Conservation (phyloP, 768 basidiomycete species). For the Pulveroboletus sp. region DNA sequence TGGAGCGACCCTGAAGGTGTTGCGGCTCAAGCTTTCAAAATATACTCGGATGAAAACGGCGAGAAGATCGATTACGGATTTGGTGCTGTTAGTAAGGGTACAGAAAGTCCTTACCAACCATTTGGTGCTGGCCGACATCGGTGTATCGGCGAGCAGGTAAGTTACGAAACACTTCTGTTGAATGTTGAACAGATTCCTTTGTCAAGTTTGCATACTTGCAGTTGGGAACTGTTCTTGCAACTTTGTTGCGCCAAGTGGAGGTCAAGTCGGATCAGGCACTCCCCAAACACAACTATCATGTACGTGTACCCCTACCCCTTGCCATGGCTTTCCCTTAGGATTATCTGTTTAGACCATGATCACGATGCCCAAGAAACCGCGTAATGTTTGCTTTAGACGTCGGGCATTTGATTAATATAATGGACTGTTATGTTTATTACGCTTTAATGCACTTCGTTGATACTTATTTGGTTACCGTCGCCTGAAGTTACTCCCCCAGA, state of each 20-base stretch:
- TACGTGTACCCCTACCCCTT: constrained; percentile 38
- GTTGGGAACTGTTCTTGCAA: constrained; percentile 78
- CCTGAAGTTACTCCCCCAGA: neutral
- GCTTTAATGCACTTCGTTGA: neutral
- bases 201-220: constrained; percentile 91
- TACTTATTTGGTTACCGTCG: constrained; percentile 2
- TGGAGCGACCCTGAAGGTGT: constrained; percentile 87
- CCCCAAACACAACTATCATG: constrained; percentile 88
- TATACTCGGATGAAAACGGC: constrained; percentile 70
- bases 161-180: constrained; percentile 12
- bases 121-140: constrained; percentile 97
- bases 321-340: constrained; percentile 5
- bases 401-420: constrained; percentile 48
- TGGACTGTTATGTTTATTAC: constrained; percentile 1
- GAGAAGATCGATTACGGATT: constrained; percentile 97
- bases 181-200: constrained; percentile 5
- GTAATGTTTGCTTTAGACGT: constrained; percentile 64
- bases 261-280: constrained; percentile 60
- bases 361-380: constrained; percentile 76
- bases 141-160: constrained; percentile 87
- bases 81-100: constrained; percentile 93
- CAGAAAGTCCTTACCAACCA: constrained; percentile 93
- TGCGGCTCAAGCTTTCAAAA: constrained; percentile 73
- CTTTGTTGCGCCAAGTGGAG: constrained; percentile 74
- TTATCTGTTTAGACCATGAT: constrained; percentile 77